phyloP scores from a whole-genome alignment of 106 monocot species.

The Dendrobium huoshanense region DNA sequence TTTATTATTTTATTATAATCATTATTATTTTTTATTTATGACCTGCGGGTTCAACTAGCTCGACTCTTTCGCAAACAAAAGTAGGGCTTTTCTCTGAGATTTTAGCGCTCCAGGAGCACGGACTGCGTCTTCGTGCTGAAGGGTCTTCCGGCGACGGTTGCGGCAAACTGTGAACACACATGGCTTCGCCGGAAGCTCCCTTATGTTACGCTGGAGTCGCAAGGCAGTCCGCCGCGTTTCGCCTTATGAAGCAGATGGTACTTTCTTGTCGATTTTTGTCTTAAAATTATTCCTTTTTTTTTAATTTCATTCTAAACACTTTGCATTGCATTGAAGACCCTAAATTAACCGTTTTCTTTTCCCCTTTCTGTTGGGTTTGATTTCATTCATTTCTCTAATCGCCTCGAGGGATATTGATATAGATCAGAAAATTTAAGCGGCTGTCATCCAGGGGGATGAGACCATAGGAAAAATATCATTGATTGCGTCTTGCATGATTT shows the following conservation, averaged over 20 bases:
- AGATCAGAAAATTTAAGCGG: not conserved
- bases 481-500: not conserved
- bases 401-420: not conserved
- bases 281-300: not conserved
- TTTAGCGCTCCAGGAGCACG: no score
- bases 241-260: conserved; percentile 99
- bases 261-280: not conserved
- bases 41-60: no score
- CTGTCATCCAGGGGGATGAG: not conserved
- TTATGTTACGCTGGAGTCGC: conserved; percentile 78
- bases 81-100: no score
- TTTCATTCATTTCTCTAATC: not conserved
- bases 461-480: not conserved
- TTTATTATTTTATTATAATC: no score
- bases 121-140: no score
- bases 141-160: conserved; percentile 14
- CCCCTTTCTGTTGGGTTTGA: not conserved
- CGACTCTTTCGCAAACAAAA: no score
- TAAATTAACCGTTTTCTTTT: not conserved
- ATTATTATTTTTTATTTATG: no score
- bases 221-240: conserved; percentile 89
- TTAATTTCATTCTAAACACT: not conserved
- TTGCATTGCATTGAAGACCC: not conserved
- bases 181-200: conserved; percentile 90
- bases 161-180: conserved; percentile 10